Evolutionary conservation across 805 yeast genomes (phyloP).

Genomic region (Torulaspora delbrueckii): DNA sequence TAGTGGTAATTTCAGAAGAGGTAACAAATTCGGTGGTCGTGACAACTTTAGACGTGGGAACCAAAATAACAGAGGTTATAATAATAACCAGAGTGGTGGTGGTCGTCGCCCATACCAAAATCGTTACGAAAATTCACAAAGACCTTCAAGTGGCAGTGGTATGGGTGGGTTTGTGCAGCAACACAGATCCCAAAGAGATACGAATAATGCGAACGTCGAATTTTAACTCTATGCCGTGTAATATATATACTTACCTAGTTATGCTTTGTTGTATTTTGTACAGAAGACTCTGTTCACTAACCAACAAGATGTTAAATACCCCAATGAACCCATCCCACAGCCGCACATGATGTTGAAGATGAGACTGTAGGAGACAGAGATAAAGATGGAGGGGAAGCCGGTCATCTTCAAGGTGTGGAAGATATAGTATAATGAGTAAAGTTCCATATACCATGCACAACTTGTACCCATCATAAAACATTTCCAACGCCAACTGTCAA

Average conservation of each 20-base stretch:
- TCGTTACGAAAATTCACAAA: slow-evolving; percentile 6
- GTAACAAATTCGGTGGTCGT: slow-evolving; percentile 20
- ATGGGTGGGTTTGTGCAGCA: slow-evolving; percentile 34
- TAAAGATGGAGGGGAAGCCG: slow-evolving; percentile 60
- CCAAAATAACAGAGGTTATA: slow-evolving; percentile 33
- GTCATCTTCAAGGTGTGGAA: slow-evolving; percentile 52
- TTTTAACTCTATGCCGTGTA: slow-evolving; percentile 5
- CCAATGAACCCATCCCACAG: slow-evolving; percentile 69
- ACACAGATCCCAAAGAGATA: slow-evolving; percentile 16
- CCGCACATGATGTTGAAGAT: slow-evolving; percentile 60
- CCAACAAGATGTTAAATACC: slow-evolving; percentile 58
- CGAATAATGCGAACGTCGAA: slow-evolving; percentile 9
- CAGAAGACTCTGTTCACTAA: slow-evolving; percentile 49
- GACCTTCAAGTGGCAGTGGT: slow-evolving; percentile 19
- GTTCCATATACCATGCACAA: slow-evolving; percentile 64
- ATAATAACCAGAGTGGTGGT: slow-evolving; percentile 3
- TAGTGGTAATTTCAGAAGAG: slow-evolving; percentile 29
- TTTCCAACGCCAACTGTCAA: slow-evolving; percentile 70
- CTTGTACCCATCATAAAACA: slow-evolving; percentile 67
- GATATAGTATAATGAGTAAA: slow-evolving; percentile 65
- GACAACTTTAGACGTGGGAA: slow-evolving; percentile 34
- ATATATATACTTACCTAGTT: neutral
- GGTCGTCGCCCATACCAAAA: slow-evolving; percentile 11
- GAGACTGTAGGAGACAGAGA: slow-evolving; percentile 69
- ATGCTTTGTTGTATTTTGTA: slow-evolving; percentile 7